Conservation (phyloP, 768 basidiomycete genomes). For the Russula emetica region DNA sequence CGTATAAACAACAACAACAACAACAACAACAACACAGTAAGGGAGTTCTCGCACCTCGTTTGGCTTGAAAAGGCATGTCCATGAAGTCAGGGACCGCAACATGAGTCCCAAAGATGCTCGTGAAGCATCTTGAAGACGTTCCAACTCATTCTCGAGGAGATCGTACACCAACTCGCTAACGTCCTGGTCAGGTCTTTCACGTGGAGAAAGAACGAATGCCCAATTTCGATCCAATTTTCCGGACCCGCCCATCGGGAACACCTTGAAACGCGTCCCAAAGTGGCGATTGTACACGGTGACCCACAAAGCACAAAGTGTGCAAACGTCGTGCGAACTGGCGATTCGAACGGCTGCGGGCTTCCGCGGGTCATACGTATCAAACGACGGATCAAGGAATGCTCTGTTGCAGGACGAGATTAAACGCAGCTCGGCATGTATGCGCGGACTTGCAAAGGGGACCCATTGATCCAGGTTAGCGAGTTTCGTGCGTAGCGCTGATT, state of each 20-base stretch:
- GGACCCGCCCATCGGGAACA: constrained; percentile 20
- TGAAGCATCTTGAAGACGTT: constrained; percentile 1
- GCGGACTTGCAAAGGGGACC: constrained; percentile 17
- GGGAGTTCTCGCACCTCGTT: constrained; percentile 7
- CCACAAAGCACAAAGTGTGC: constrained; percentile 24
- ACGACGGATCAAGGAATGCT: constrained; percentile 15
- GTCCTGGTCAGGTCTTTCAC: constrained; percentile 24
- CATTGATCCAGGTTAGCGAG: constrained; percentile 12
- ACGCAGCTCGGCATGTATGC: constrained; percentile 23
- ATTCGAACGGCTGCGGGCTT: constrained; percentile 20
- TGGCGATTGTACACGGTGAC: constrained; percentile 23
- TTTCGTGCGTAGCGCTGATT: constrained; percentile 13
- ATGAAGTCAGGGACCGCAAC: constrained; percentile 7
- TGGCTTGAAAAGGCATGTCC: constrained; percentile 5
- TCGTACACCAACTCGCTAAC: constrained; percentile 20
- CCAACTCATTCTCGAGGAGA: constrained; percentile 21
- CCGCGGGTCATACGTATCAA: constrained; percentile 23
- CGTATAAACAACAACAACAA: too few relatives aligned
- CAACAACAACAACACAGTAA: not conserved
- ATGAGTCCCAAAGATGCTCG: not conserved
- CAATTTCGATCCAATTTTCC: constrained; percentile 23
- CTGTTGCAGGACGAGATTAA: constrained; percentile 22
- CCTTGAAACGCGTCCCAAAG: constrained; percentile 23
- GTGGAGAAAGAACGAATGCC: constrained; percentile 17
- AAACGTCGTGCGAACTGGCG: constrained; percentile 24